Conservation (phyloP, 768 basidiomycete genomes). For the Tulasnella sp. region DNA sequence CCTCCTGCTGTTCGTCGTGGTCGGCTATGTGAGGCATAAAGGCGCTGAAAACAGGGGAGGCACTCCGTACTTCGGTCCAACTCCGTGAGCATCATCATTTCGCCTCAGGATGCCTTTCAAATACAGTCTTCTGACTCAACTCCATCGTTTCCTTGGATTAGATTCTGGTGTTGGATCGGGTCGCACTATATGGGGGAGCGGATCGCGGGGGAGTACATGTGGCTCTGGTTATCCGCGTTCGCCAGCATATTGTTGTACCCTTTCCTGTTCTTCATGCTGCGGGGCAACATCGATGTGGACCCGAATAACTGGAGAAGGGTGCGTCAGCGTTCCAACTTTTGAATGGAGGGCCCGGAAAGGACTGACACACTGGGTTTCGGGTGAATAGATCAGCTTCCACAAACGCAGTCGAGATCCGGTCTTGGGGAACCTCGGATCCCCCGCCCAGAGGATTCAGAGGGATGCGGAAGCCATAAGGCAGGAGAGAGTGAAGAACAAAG, state of each 20-base stretch:
- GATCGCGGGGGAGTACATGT: conserved; percentile 33
- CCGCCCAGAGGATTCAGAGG: background rate
- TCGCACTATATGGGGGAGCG: conserved; percentile 22
- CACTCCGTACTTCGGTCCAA: conserved; percentile 28
- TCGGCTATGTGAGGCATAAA: conserved; percentile 29
- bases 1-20: conserved; percentile 25
- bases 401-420: conserved; percentile 12
- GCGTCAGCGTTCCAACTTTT: too few species aligned
- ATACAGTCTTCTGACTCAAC: background rate
- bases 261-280: conserved; percentile 33
- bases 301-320: conserved; percentile 32
- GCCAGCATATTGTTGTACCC: conserved; percentile 33
- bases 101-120: background rate
- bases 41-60: conserved; percentile 2
- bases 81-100: conserved; percentile 19
- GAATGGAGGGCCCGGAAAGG: too few species aligned
- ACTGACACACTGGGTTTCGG: too few species aligned
- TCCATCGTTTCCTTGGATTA: background rate
- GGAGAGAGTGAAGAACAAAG: conserved; percentile 21
- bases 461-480: conserved; percentile 17
- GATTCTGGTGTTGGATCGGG: conserved; percentile 35
- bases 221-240: conserved; percentile 34
- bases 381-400: conserved; percentile 33
- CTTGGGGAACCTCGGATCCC: background rate
- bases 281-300: conserved; percentile 33